Percentiles rank a stretch among this genome's conserved stretches.
These are phyloP conservation scores for Phlebopus sp. DNA, from an alignment of 1,284 basidiomycete genomes.

Conservation along the genomic window DNA sequence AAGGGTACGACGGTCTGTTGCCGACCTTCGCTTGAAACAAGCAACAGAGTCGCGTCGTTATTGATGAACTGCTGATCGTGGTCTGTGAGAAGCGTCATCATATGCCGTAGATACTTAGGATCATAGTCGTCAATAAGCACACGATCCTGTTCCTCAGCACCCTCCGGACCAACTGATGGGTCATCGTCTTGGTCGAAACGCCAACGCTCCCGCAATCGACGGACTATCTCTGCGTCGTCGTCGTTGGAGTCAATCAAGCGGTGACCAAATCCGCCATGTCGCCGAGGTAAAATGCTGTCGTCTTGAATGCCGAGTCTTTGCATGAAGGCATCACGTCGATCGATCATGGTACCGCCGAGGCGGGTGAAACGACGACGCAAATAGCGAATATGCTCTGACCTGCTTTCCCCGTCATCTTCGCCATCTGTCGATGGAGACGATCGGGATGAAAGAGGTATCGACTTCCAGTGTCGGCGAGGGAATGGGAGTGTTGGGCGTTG, in stretches of 20 bases:
- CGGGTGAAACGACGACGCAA: conserved; percentile 78
- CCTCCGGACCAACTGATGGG: conserved; percentile 54
- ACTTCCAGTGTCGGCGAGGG: conserved; percentile 63
- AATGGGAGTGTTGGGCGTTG: conserved; percentile 50
- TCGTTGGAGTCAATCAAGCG: conserved; percentile 35
- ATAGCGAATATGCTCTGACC: conserved; percentile 41
- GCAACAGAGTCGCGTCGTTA: conserved; percentile 44
- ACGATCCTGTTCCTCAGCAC: conserved; percentile 68
- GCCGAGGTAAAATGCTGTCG: conserved; percentile 13
- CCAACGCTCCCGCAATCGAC: conserved; percentile 61
- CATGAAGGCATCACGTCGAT: conserved; percentile 55
- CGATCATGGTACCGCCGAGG: conserved; percentile 77
- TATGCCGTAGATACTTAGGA: conserved; percentile 54
- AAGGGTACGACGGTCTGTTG: conserved; percentile 37
- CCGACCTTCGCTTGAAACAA: conserved; percentile 38
- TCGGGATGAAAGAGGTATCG: conserved; percentile 40
- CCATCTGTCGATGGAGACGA: conserved; percentile 35
- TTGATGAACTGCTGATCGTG: conserved; percentile 42
- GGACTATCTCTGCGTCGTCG: conserved; percentile 40
- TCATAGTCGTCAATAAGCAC: conserved; percentile 69
- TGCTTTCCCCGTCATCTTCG: conserved; percentile 31
- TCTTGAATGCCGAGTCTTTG: conserved; percentile 27
- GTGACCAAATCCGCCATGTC: conserved; percentile 13
- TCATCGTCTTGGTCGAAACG: conserved; percentile 65
- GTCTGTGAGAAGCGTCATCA: conserved; percentile 52